Evolutionary conservation across 2,329 filamentous ascomycete species (phyloP).

Genomic region (Fusarium tuaranense): DNA sequence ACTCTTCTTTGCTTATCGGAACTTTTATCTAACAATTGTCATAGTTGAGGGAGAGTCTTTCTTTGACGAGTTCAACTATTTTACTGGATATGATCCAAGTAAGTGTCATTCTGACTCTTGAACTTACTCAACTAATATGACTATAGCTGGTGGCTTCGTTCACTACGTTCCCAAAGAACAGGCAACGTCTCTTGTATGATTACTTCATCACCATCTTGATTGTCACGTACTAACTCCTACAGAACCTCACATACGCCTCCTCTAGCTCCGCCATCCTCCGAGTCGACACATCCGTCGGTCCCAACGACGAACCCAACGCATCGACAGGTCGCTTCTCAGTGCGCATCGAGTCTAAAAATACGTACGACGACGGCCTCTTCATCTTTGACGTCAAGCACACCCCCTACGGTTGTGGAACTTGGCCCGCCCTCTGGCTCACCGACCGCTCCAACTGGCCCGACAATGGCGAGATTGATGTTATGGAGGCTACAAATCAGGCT

Average conservation of each 20-base stretch:
- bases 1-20: neutral
- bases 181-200: constrained; percentile 56
- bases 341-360: constrained; percentile 69
- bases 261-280: constrained; percentile 64
- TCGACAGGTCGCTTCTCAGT: constrained; percentile 72
- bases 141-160: constrained; percentile 60
- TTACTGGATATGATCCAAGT: constrained; percentile 62
- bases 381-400: constrained; percentile 75
- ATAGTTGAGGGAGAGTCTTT: constrained; percentile 62
- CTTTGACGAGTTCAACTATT: constrained; percentile 68
- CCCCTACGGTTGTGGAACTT: constrained; percentile 72
- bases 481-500: constrained; percentile 69
- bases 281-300: constrained; percentile 70
- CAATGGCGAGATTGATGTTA: constrained; percentile 74
- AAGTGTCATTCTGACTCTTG: constrained; percentile 19
- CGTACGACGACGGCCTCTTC: constrained; percentile 74
- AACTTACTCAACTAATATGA: constrained; percentile 2
- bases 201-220: neutral
- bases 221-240: neutral
- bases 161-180: constrained; percentile 62
- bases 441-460: constrained; percentile 71
- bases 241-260: constrained; percentile 74
- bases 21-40: neutral
- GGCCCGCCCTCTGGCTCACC: constrained; percentile 75
- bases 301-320: constrained; percentile 59